Evolutionary conservation across 148 eudicot species (phyloP).

Genomic region (Chenopodium suecicum): DNA sequence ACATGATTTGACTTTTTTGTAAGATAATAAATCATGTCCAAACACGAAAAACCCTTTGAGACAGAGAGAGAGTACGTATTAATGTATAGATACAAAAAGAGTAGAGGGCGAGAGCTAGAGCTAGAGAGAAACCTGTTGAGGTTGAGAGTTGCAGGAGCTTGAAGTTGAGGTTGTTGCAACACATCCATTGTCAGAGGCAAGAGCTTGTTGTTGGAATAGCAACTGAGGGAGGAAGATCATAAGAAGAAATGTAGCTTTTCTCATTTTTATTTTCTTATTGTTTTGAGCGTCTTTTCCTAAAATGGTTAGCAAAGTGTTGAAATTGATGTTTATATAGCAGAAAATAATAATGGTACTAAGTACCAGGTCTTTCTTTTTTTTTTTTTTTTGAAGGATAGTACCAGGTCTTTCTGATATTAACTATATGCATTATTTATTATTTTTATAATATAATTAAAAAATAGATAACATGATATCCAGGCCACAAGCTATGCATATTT

Average conservation of each 20-base stretch:
- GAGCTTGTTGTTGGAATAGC: neutral
- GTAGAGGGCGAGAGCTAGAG: neutral
- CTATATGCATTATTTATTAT: too few relatives aligned
- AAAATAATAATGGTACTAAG: neutral
- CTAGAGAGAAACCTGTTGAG: constrained; percentile 22
- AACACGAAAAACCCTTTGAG: too few relatives aligned
- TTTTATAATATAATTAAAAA: too few relatives aligned
- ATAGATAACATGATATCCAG: too few relatives aligned
- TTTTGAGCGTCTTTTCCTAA: neutral
- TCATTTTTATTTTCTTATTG: constrained; percentile 9
- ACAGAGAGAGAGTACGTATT: too few relatives aligned
- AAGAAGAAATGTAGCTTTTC: neutral
- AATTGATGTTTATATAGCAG: neutral
- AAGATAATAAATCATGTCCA: too few relatives aligned
- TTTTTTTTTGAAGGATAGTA: too few relatives aligned
- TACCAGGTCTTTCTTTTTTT: neutral
- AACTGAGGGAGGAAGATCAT: constrained; percentile 8
- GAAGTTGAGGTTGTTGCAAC: neutral
- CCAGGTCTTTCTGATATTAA: too few relatives aligned
- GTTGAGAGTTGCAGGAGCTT: constrained; percentile 4
- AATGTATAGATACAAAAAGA: neutral
- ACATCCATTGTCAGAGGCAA: constrained; percentile 12
- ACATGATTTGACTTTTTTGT: too few relatives aligned
- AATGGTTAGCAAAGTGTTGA: neutral
- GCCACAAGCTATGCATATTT: too few relatives aligned